A percentile compares a stretch with the other conserved stretches of the same genome.
Evolutionary conservation across 768 basidiomycete genomes (phyloP).

Genomic region (Leucosporidium yakuticum): DNA sequence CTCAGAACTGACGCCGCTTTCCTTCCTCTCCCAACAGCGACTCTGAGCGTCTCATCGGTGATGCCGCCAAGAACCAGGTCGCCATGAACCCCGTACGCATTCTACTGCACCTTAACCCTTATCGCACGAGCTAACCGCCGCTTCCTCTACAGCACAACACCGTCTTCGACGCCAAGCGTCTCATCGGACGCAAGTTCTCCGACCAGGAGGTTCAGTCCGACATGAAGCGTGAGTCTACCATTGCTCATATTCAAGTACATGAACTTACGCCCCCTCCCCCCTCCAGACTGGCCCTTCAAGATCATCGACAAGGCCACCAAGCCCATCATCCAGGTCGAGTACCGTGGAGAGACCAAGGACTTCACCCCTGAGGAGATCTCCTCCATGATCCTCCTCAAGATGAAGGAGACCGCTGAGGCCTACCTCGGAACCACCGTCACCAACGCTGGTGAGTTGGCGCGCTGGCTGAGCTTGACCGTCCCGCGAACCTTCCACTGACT

Average conservation of each 20-base stretch:
- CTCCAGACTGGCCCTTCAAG: constrained; percentile 45
- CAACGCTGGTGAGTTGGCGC: constrained; percentile 50
- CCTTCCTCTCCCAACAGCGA: constrained; percentile 38
- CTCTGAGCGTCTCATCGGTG: constrained; percentile 90
- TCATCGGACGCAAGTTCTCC: constrained; percentile 86
- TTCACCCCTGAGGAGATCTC: constrained; percentile 62
- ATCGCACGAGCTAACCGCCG: background rate
- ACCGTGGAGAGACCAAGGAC: constrained; percentile 55
- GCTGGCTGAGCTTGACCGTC: background rate
- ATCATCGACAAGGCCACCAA: constrained; percentile 48
- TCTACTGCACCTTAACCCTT: background rate
- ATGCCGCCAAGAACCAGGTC: constrained; percentile 98
- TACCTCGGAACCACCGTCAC: constrained; percentile 61
- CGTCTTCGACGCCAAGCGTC: constrained; percentile 96
- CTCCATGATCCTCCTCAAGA: constrained; percentile 60
- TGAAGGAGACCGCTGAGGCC: constrained; percentile 66
- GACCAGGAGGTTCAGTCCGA: constrained; percentile 50
- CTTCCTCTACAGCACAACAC: constrained; percentile 46
- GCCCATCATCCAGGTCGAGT: constrained; percentile 53
- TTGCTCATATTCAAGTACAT: background rate
- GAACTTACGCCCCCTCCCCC: background rate
- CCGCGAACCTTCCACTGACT: constrained; percentile 2
- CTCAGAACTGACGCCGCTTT: background rate
- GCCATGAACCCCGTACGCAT: constrained; percentile 95
- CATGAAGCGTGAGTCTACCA: constrained; percentile 47